phyloP scores from a whole-genome alignment of 2,329 filamentous ascomycete genomes.

The Aspergillus awamori region DNA sequence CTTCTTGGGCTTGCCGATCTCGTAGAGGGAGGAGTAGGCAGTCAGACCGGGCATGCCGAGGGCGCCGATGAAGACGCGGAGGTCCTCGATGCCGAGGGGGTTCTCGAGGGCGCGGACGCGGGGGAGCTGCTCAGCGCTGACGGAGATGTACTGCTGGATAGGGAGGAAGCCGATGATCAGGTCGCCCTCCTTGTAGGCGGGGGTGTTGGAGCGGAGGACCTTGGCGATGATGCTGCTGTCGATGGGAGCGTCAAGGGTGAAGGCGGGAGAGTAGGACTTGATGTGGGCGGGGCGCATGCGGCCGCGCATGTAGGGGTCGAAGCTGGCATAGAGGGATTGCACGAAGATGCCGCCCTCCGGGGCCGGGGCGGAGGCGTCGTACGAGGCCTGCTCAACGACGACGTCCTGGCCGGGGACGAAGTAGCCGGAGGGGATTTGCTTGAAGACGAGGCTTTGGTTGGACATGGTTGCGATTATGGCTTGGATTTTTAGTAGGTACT shows the following conservation, averaged over 20 bases:
- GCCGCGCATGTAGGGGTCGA: constrained; percentile 83
- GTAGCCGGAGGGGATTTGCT: constrained; percentile 65
- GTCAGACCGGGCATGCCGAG: constrained; percentile 80
- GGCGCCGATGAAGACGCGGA: constrained; percentile 68
- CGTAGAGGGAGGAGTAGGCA: constrained; percentile 73
- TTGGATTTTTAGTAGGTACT: not conserved
- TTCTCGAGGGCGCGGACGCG: constrained; percentile 65
- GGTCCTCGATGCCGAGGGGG: constrained; percentile 55
- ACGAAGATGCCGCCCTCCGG: constrained; percentile 68
- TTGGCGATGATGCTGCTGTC: constrained; percentile 65
- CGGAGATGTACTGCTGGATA: constrained; percentile 69
- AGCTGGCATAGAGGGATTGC: constrained; percentile 73
- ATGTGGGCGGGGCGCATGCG: constrained; percentile 68
- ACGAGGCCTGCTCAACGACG: constrained; percentile 64
- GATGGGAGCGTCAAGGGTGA: constrained; percentile 65
- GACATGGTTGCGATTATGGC: constrained; percentile 28
- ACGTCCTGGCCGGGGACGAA: constrained; percentile 74
- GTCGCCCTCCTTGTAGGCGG: constrained; percentile 68
- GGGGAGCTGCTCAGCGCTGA: constrained; percentile 53
- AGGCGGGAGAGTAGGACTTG: constrained; percentile 71
- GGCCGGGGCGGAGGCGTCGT: constrained; percentile 62
- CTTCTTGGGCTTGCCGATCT: constrained; percentile 73
- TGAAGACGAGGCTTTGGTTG: constrained; percentile 79
- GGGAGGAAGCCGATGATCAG: constrained; percentile 61
- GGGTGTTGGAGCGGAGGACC: constrained; percentile 69